Evolutionary conservation across 1,284 basidiomycete species (phyloP).

Genomic region (Sporisorium iseilematis-ciliati): DNA sequence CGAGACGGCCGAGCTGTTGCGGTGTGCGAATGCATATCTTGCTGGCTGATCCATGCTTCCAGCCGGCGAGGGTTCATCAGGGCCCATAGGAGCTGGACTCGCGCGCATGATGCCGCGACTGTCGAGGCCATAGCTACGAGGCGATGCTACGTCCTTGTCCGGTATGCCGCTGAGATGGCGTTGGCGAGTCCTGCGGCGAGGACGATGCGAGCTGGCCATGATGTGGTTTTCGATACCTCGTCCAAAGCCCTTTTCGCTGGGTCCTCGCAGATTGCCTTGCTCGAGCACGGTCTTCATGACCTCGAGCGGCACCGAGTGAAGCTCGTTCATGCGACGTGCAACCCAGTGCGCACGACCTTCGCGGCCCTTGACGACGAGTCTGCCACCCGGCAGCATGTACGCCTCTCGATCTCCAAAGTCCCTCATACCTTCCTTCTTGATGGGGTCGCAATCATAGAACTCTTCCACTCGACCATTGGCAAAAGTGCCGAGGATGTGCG

Average conservation of each 20-base stretch:
- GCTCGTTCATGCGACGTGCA: slow-evolving; percentile 67
- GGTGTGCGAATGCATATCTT: slow-evolving; percentile 33
- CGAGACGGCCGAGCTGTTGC: slow-evolving; percentile 63
- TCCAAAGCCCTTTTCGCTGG: slow-evolving; percentile 63
- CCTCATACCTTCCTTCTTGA: slow-evolving; percentile 62
- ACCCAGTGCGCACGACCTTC: slow-evolving; percentile 67
- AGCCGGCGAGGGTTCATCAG: slow-evolving; percentile 29
- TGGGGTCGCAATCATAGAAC: slow-evolving; percentile 66
- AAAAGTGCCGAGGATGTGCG: slow-evolving; percentile 68
- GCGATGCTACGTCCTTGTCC: slow-evolving; percentile 30
- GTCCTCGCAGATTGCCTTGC: slow-evolving; percentile 63
- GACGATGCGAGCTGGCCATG: slow-evolving; percentile 64
- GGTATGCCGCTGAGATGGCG: slow-evolving; percentile 18
- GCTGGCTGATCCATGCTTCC: slow-evolving; percentile 23
- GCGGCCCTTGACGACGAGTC: slow-evolving; percentile 47
- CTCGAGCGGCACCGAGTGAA: slow-evolving; percentile 68
- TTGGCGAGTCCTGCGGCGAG: slow-evolving; percentile 43
- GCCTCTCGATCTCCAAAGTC: slow-evolving; percentile 59
- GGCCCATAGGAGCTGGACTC: slow-evolving; percentile 51
- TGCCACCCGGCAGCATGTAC: slow-evolving; percentile 44
- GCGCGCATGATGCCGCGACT: slow-evolving; percentile 42
- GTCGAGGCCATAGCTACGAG: slow-evolving; percentile 32
- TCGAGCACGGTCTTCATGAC: slow-evolving; percentile 67
- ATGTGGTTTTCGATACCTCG: slow-evolving; percentile 68
- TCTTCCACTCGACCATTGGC: slow-evolving; percentile 68